Base-by-base conservation (phyloP, 2,329 filamentous ascomycete species). In the Exophiala dermatitidis region DNA sequence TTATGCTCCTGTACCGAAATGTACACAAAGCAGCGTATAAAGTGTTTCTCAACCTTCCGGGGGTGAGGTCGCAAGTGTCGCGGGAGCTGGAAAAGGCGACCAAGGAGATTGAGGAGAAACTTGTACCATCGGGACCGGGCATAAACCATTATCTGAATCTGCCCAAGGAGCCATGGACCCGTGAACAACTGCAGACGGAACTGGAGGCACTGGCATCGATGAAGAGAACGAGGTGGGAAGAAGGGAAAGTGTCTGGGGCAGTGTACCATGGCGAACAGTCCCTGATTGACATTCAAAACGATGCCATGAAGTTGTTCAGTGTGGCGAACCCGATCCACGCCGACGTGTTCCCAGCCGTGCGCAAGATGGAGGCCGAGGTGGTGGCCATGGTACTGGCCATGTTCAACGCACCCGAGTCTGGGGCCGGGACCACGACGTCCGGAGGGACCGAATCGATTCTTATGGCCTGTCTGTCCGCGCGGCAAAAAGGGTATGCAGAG, bases 351-450 rank as follows among this genome's bases (percentile, higher is more conserved):
- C 93, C 93, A 10, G 93, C 91, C 30, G 90, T 98, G 48, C 79
- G 93, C 65, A 98, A 98, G 80, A 98, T 98, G 93, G 93, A 98
- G 75, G 91, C 93, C 42, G 93, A 98, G 74, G 77, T 98, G 57
- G 93, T 98, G 48, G 86, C 90, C 61, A 98, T 98, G 91, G 90
- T 83, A 31, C 75, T 95, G 57, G 80, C 81, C 42, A 74, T 98
- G 69, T 98, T 96, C 76, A 88, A 95, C 69, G 90, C 86, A 5
- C 93, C 93, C 2, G 75, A 83, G n/a, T 85, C 83, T 52, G 88
- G 84, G 31, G 90, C 88, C 3, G 93, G 93, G 58, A 89, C 93
- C 6, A 90, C 88, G 10, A 97, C 93, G 1, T 88, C 86, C 58
- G 93, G 93, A 58, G 93, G 93, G 46, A 96, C 93, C 0, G 93